Evolutionary conservation across 495 filamentous ascomycete genomes (phyloP), one percentile per base, ranked within the genome.

Genomic region (Pyrenopolyporus hunteri): DNA sequence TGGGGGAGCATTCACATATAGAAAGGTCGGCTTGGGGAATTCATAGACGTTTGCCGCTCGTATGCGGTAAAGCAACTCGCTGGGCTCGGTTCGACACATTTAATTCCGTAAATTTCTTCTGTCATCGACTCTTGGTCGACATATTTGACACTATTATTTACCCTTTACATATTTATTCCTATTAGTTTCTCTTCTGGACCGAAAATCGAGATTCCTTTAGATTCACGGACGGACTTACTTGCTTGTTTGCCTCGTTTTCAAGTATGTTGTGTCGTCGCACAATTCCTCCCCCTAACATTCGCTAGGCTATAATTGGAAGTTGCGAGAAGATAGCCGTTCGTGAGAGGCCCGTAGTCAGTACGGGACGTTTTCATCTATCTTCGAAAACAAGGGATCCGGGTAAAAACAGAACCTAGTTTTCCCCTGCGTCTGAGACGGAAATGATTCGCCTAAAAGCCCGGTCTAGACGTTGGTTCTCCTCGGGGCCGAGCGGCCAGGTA

Each of bases 91-190:
- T 37, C 19, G 50, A 45, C 46, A 59, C 26, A 6, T 63, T 63
- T 42, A 52, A 39, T 63, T 63, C 52, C 53, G 33, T 57, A 63
- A 17, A 33, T 19, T 63, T 63, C 53, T 57, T 48, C n/a, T 57
- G 26, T 43, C 44, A 32, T 63, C 53, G 53, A 25, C 60, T 33
- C 29, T 23, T 22, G 19, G 52, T 48, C 53, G 46, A 53, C 20
- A 57, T 63, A 52, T 63, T 63, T 42, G 11, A 14, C n/a, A n/a
- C 3, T 47, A 33, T 11, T 37, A 42, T 42, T 17, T 52, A 22
- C 28, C 23, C 11, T 53, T 57, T 63, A 63, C 45, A 63, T 63
- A 63, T 51, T 16, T 53, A 56, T 23, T 63, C 29, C 7, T 57
- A 52, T 40, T 35, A 51, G 43, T 22, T 56, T 62, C 13, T 39